Base-by-base conservation (phyloP, 2,329 filamentous ascomycete species). In the Arthrobotrys megalospora region DNA sequence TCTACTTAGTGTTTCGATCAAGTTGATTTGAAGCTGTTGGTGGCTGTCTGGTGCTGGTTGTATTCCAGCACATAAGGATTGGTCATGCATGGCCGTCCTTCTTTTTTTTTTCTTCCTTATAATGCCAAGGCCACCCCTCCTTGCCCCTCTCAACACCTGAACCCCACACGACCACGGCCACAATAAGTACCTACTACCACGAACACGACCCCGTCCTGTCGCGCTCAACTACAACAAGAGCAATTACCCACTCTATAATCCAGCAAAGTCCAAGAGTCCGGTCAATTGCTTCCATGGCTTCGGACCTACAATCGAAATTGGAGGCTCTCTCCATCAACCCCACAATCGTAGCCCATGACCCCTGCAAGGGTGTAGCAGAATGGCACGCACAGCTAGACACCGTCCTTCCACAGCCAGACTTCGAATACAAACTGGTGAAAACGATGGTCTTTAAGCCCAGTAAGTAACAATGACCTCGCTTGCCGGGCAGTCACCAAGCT, bases 371-470 rank as follows among this genome's bases (percentile, higher is more conserved):
- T 48, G 70, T 77, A 45, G 53, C 55, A 38, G 81, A 82, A 77
- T 82, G 81, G 81, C 81, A 80, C 62, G 64, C 66, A 43, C 80
- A 81, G 62, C 80, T 82, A 4, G 71, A 81, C 45, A 62, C 64
- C 1, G 70, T 69, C 34, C 43, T 71, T 34, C 34, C 58, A 14
- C 80, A 72, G 8, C 81, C 81, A 43, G 79, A 80, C 52, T 71
- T 77, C 8, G 79, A 80, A 53, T 81, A 81, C 58, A 67, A 80
- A 34, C 48, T 82, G 28, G 80, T 81, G n/a, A 82, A 82, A 60
- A 82, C 81, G 6, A 79, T 82, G 53, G 81, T 82, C 34, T 82
- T 82, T 58, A 82, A 82, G 60, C 81, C 81, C 19, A 82, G 81
- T 82, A 72, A 45, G 81, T 68, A 10, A 48, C 7, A 24, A 6